Percentiles rank a stretch among this genome's conserved stretches.
phyloP scores from a whole-genome alignment of 345 rosid species.

The Gossypium stocksii region DNA sequence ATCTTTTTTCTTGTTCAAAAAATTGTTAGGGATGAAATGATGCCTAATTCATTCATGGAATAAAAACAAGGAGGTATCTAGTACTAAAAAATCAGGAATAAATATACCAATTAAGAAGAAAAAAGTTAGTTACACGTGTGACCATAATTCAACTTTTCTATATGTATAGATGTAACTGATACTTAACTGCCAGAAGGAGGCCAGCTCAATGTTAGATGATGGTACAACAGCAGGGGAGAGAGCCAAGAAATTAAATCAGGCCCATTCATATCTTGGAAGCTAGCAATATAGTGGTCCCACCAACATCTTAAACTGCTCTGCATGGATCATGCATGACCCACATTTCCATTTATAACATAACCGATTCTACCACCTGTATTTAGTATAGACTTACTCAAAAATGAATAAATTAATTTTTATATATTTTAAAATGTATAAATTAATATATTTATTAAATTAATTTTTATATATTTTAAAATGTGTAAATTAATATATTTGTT shows the following conservation, averaged over 20 bases:
- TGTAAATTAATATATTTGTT: no score
- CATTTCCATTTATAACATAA: neutral
- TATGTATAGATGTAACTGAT: neutral
- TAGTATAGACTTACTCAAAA: no score
- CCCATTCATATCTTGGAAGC: neutral
- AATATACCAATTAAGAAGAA: neutral
- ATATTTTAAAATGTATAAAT: no score
- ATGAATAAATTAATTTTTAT: no score
- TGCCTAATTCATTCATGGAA: neutral
- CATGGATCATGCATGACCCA: neutral
- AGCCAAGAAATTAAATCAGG: neutral
- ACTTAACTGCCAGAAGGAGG: neutral
- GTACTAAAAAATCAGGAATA: no score
- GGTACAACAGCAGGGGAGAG: neutral
- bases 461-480: no score
- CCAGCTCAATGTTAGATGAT: neutral
- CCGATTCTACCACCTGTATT: no score
- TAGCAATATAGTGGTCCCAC: neutral
- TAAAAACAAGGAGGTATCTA: neutral
- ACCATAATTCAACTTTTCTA: neutral
- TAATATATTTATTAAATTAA: no score
- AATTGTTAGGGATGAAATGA: neutral
- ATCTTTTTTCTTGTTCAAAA: neutral
- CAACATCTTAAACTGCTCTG: neutral
- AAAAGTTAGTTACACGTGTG: neutral